Conservation (phyloP, 768 basidiomycete species). For the Hericium coralloides region DNA sequence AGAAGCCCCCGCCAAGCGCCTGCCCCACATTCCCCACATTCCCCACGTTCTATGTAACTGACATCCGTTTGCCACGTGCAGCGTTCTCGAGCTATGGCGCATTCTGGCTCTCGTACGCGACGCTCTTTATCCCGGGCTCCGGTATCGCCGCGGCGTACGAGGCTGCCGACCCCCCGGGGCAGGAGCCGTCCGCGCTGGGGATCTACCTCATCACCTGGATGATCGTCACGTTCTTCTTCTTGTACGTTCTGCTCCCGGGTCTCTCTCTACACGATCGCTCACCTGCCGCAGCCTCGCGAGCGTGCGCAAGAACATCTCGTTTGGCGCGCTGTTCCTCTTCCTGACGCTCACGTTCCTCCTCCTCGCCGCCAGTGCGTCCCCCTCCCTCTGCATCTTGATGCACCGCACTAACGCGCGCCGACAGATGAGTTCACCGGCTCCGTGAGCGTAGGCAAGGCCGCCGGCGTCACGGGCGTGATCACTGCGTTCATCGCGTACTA, state of each 20-base stretch:
- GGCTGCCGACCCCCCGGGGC: slow-evolving; percentile 12
- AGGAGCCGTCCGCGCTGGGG: slow-evolving; percentile 53
- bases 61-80: slow-evolving; percentile 25
- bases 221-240: slow-evolving; percentile 57
- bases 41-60: slow-evolving; percentile 12
- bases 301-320: slow-evolving; percentile 39
- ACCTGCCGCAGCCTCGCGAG: slow-evolving; percentile 33
- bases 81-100: slow-evolving; percentile 80
- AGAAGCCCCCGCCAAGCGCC: neutral
- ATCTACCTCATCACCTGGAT: slow-evolving; percentile 73
- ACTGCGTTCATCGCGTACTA: slow-evolving; percentile 43
- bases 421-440: slow-evolving; percentile 10
- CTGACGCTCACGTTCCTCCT: slow-evolving; percentile 45
- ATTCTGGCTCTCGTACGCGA: slow-evolving; percentile 82
- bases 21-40: neutral
- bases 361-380: slow-evolving; percentile 30
- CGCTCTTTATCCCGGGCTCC: slow-evolving; percentile 60
- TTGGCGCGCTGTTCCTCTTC: slow-evolving; percentile 43
- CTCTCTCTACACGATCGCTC: neutral
- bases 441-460: slow-evolving; percentile 24
- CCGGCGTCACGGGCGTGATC: slow-evolving; percentile 36
- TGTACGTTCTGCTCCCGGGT: slow-evolving; percentile 33
- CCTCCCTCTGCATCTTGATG: slow-evolving; percentile 10
- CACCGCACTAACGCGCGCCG: neutral
- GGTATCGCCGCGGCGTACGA: slow-evolving; percentile 52